Evolutionary conservation across 139 green algal species (phyloP).

Genomic region (Astrephomene gubernaculifera): DNA sequence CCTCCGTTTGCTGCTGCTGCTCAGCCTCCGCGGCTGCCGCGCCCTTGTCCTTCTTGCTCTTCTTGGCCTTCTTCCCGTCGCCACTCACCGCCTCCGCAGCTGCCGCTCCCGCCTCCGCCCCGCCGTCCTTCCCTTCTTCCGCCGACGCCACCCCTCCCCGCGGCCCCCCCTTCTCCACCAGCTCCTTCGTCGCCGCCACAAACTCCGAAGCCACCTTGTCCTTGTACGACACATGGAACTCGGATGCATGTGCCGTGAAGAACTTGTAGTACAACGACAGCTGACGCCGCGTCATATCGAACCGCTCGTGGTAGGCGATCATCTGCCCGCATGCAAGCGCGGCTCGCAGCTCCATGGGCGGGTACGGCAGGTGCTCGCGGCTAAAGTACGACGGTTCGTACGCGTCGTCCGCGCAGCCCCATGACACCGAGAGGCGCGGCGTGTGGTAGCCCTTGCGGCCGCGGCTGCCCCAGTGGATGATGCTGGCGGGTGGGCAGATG

Average conservation of each 20-base stretch:
- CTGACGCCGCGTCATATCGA: constrained; percentile 50
- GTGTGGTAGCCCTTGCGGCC: constrained; percentile 54
- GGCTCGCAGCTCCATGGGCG: constrained; percentile 53
- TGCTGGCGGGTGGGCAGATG: constrained; percentile 41
- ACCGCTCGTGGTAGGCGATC: constrained; percentile 76
- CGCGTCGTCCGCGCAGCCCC: constrained; percentile 57
- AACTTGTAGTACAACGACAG: constrained; percentile 62
- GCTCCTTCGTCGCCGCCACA: constrained; percentile 35
- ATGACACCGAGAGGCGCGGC: constrained; percentile 67
- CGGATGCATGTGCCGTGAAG: constrained; percentile 40
- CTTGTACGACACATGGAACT: constrained; percentile 53
- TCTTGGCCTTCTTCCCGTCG: neutral
- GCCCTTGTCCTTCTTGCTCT: neutral
- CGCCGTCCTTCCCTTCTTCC: neutral
- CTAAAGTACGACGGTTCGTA: constrained; percentile 72
- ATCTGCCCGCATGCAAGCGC: constrained; percentile 65
- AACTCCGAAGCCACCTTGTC: constrained; percentile 58
- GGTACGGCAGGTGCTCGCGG: constrained; percentile 60
- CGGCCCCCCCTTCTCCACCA: neutral
- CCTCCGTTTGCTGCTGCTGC: neutral
- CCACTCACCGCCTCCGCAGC: neutral
- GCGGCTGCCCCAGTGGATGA: constrained; percentile 75
- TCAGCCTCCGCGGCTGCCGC: neutral
- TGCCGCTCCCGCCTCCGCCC: neutral
- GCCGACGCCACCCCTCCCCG: neutral